Evolutionary conservation across 805 yeast genomes (phyloP).

Genomic region (Grigorovia transvaalensis): DNA sequence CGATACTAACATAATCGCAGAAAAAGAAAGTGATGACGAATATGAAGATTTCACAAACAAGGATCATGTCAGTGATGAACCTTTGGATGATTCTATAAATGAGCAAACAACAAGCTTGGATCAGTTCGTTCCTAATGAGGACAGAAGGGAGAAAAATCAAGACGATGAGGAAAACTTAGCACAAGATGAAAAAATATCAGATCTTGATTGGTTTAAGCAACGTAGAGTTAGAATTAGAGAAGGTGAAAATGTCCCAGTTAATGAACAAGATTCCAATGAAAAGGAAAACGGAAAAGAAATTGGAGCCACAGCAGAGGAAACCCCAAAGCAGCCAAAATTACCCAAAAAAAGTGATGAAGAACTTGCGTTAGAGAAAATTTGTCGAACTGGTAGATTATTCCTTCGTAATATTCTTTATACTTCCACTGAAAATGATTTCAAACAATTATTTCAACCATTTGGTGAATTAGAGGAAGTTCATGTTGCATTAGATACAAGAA

Average conservation of each 20-base stretch:
- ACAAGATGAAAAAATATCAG: slow-evolving; percentile 47
- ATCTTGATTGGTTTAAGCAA: slow-evolving; percentile 77
- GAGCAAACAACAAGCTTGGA: slow-evolving; percentile 41
- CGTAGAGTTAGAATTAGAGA: slow-evolving; percentile 65
- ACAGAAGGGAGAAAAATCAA: slow-evolving; percentile 11
- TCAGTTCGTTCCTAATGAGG: slow-evolving; percentile 10
- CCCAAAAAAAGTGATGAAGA: slow-evolving; percentile 34
- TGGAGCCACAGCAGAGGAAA: slow-evolving; percentile 5
- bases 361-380: slow-evolving; percentile 39
- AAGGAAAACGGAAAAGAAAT: slow-evolving; percentile 4
- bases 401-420: slow-evolving; percentile 76
- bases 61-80: slow-evolving; percentile 10
- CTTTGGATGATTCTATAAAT: slow-evolving; percentile 31
- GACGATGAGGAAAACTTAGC: slow-evolving; percentile 29
- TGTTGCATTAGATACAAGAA: slow-evolving; percentile 81
- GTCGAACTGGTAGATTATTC: slow-evolving; percentile 71
- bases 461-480: slow-evolving; percentile 85
- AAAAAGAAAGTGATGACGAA: slow-evolving; percentile 37
- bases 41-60: slow-evolving; percentile 28
- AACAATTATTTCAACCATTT: slow-evolving; percentile 47
- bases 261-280: slow-evolving; percentile 2
- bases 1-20: slow-evolving; percentile 15
- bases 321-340: slow-evolving; percentile 13
- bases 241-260: slow-evolving; percentile 20
- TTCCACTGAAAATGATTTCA: slow-evolving; percentile 71